phyloP scores from a whole-genome alignment of 768 basidiomycete genomes.

The Pleurotus eryngii region DNA sequence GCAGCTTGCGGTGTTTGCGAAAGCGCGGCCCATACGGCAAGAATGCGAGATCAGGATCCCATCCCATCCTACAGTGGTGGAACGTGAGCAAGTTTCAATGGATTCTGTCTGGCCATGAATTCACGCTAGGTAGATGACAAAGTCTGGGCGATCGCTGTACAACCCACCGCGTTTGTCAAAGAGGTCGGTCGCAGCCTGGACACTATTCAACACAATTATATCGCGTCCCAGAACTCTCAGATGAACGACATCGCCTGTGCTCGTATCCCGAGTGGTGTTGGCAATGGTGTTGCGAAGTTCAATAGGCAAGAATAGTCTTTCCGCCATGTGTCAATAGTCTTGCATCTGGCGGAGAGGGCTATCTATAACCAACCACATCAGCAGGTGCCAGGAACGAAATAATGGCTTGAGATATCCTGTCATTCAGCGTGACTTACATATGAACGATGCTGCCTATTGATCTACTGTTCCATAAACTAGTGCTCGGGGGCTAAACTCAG shows the following conservation, averaged over 20 bases:
- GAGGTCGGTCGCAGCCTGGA: slow-evolving; percentile 23
- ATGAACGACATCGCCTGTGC: slow-evolving; percentile 24
- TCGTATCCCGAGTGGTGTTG: too few species aligned
- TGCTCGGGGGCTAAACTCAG: too few species aligned
- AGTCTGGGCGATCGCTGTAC: slow-evolving; percentile 22
- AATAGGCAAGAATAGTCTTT: too few species aligned
- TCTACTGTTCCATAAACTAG: too few species aligned
- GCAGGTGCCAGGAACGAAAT: too few species aligned
- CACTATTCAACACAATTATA: slow-evolving; percentile 21
- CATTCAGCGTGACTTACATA: too few species aligned
- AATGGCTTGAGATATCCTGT: too few species aligned
- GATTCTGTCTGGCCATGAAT: neutral
- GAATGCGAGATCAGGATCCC: slow-evolving; percentile 8
- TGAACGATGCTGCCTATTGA: too few species aligned
- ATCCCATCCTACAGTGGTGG: slow-evolving; percentile 1
- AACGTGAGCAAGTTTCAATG: neutral
- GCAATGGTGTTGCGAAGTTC: too few species aligned
- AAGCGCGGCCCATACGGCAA: slow-evolving; percentile 19
- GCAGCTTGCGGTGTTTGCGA: slow-evolving; percentile 17
- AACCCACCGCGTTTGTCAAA: slow-evolving; percentile 23
- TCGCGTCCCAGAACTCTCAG: slow-evolving; percentile 21
- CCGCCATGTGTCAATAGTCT: too few species aligned
- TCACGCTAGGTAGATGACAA: slow-evolving; percentile 17
- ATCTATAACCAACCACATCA: too few species aligned
- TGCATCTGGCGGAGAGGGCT: too few species aligned